These are phyloP conservation scores for Smittium culicis DNA, from an alignment of 371 early-diverging fungal genomes.

Conservation along the genomic window DNA sequence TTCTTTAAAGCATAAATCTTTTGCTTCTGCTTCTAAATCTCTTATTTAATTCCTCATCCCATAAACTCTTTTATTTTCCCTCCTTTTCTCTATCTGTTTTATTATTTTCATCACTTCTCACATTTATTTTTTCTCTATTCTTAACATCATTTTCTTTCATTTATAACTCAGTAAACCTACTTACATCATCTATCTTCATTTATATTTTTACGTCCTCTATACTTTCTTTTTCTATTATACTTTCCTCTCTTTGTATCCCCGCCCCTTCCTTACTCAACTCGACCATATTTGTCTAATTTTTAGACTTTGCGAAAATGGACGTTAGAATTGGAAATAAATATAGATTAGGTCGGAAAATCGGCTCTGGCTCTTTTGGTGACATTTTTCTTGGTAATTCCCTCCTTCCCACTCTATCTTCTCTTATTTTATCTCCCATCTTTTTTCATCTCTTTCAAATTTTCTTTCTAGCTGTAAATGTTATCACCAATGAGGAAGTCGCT, in stretches of 20 bases:
- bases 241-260: constrained; percentile 6
- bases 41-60: constrained; percentile 12
- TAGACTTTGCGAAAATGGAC: constrained; percentile 21
- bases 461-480: constrained; percentile 42
- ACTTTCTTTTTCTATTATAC: neutral
- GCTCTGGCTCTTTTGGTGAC: constrained; percentile 98
- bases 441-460: neutral
- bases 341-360: constrained; percentile 92
- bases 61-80: constrained; percentile 10
- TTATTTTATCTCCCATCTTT: constrained; percentile 8
- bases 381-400: constrained; percentile 77
- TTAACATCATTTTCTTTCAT: too few species aligned
- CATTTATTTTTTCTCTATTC: too few species aligned
- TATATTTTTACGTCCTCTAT: neutral
- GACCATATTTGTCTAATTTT: neutral
- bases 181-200: neutral
- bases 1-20: neutral
- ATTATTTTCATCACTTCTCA: constrained; percentile 15
- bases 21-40: constrained; percentile 2
- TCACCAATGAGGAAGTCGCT: constrained; percentile 91
- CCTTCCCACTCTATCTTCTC: constrained; percentile 2
- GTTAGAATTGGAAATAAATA: constrained; percentile 82
- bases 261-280: neutral
- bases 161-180: neutral
- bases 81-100: constrained; percentile 11